Evolutionary conservation across 805 yeast genomes (phyloP), one percentile per base, ranked within the genome.

Genomic region (Candida silvicultrix): DNA sequence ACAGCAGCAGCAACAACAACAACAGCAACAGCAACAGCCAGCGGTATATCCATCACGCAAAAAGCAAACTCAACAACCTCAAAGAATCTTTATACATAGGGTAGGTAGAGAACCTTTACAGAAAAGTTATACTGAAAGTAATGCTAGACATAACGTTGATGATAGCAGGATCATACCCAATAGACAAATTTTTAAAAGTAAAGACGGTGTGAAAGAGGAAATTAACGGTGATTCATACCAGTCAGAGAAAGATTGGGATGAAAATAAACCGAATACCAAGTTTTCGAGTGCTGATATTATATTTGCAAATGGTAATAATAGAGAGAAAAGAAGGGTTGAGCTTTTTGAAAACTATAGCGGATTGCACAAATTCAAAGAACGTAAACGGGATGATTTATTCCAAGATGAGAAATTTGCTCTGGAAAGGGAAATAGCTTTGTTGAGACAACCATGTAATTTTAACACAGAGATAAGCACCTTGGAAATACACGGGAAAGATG

Each of bases 291-390:
- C 46, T 9, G 59, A 57, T 40, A 43, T 58, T 8, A 55, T 57
- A n/a, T 58, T 57, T 41, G 55, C 63, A 3, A 58, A 58, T 45
- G 61, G 63, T 8, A 58, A 58, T 43, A 59, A 56, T 39, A 50
- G 62, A 34, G 63, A 57, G 31, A 57, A 52, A 39, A 52, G 62
- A 37, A 49, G 63, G n/a, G 41, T n/a, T 16, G 61, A 57, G 42
- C 41, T 52, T 19, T 59, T 57, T 48, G 58, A 56, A 37, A 46
- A 50, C 32, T 56, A 52, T 36, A 45, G 54, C 32, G 49, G 45
- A 34, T 23, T 51, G 3, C 29, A 53, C 31, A 51, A 49, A 41
- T 55, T 39, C 35, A 48, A 57, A 36, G 60, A 57, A 31, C 5
- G 14, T 2, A 38, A 50, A 20, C 29, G 60, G 16, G 43, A 40